These are phyloP conservation scores for Clonostachys rosea DNA, from an alignment of 2,329 filamentous ascomycete genomes.

Conservation along the genomic window DNA sequence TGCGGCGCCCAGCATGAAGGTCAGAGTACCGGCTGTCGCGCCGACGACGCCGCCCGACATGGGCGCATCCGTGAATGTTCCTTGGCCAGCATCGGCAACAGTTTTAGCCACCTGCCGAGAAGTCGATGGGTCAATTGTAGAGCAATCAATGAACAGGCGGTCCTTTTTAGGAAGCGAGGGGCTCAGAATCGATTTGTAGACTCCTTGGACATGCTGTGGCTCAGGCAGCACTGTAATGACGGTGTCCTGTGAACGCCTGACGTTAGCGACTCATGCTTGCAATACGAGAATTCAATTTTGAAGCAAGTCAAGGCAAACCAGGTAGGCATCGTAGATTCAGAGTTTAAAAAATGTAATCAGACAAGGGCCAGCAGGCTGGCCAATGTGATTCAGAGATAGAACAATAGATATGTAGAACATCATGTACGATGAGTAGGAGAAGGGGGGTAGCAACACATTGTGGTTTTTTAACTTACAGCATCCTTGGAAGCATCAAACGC, in stretches of 20 bases:
- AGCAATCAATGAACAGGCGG: slow-evolving; percentile 90
- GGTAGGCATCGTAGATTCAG: slow-evolving; percentile 35
- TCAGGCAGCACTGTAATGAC: slow-evolving; percentile 88
- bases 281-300: slow-evolving; percentile 2
- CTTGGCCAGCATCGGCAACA: slow-evolving; percentile 60
- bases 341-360: slow-evolving; percentile 52
- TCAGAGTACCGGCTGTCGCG: slow-evolving; percentile 79
- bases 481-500: slow-evolving; percentile 44
- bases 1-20: slow-evolving; percentile 88
- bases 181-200: slow-evolving; percentile 73
- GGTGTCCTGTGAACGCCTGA: slow-evolving; percentile 55
- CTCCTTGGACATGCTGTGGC: slow-evolving; percentile 78
- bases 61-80: slow-evolving; percentile 85
- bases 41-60: slow-evolving; percentile 97
- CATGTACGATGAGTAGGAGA: slow-evolving; percentile 9
- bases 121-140: slow-evolving; percentile 88
- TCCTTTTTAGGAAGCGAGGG: slow-evolving; percentile 45
- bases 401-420: slow-evolving; percentile 14
- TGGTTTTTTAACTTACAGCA: slow-evolving; percentile 35
- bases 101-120: slow-evolving; percentile 72
- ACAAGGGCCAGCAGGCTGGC: slow-evolving; percentile 32
- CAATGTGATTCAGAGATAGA: slow-evolving; percentile 71
- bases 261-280: slow-evolving; percentile 4
- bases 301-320: no score
- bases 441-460: no score